Base-by-base conservation (phyloP, 306 rosid species). In the Acacia confusa region DNA sequence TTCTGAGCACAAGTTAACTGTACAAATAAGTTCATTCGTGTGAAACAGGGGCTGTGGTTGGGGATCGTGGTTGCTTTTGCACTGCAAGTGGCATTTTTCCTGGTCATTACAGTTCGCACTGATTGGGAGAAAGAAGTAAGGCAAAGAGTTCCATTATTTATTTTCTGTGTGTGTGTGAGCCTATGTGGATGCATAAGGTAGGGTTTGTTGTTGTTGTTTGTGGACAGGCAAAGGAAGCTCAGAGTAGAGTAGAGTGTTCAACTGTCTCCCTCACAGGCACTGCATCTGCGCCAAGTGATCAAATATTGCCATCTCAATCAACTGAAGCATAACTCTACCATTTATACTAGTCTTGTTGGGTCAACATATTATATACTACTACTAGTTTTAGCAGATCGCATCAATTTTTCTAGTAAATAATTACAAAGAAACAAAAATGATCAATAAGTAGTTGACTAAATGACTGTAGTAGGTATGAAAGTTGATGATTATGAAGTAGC, bases 121-220 rank as follows among this genome's bases (percentile, higher is more conserved):
- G 69, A 89, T 47, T 91, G 92, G 92, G 85, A 87, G 34, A 74
- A 86, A 76, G 84, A 91, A 72, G 92, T 87, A 67, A 32, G 53
- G 19, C n/a, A 15, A 48, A 38, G 40, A 53, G 12, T 32, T 81
- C 30, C 17, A 7, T 7, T n/a, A 9, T 16, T 12, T 7, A 20
- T 52, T 17, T 50, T 12, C 1, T 45, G 3, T 15, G 6, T 4
- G 20, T 14, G 6, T n/a, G n/a, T n/a, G n/a, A n/a, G n/a, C n/a
- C n/a, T 14, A 3, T 14, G 1, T 44, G 6, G 40, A 44, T 61
- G 2, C 7, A 25, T 27, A 12, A 6, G 19, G n/a, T 50, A 17
- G 44, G 25, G 15, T 66, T 17, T 66, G 4, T 66, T 68, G 2
- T n/a, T 15, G 6, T 68, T 16, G 9, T 68, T 68, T 68, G 19